Evolutionary conservation across 495 filamentous ascomycete species (phyloP).

Genomic region (Hypoxylon intermedium): DNA sequence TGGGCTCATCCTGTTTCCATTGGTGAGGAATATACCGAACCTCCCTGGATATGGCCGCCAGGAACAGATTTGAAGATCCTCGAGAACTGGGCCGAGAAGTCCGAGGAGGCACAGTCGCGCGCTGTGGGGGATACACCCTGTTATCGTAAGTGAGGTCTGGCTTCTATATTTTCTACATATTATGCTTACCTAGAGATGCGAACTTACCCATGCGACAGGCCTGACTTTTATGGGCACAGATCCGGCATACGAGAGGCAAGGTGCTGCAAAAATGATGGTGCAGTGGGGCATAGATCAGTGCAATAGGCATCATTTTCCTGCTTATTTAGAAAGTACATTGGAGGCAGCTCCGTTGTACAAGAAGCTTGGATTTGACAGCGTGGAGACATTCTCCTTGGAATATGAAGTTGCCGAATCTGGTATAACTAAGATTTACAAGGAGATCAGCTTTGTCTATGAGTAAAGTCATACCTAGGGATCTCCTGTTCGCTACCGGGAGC

Average conservation of each 20-base stretch:
- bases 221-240: slow-evolving; percentile 46
- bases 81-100: slow-evolving; percentile 36
- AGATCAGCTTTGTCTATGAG: slow-evolving; percentile 29
- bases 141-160: slow-evolving; percentile 40
- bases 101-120: slow-evolving; percentile 36
- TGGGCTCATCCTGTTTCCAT: slow-evolving; percentile 44
- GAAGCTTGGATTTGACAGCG: slow-evolving; percentile 37
- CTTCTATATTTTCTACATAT: not conserved
- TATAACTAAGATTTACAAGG: slow-evolving; percentile 10
- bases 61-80: slow-evolving; percentile 40
- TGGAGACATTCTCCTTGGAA: slow-evolving; percentile 18
- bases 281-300: slow-evolving; percentile 41
- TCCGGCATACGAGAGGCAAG: slow-evolving; percentile 37
- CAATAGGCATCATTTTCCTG: slow-evolving; percentile 22
- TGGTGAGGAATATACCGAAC: slow-evolving; percentile 20
- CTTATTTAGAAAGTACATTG: slow-evolving; percentile 48
- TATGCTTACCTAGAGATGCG: not conserved
- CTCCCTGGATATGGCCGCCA: slow-evolving; percentile 43
- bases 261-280: slow-evolving; percentile 43
- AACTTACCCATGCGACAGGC: slow-evolving; percentile 18
- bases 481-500: too few relatives aligned
- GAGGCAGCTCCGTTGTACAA: slow-evolving; percentile 43
- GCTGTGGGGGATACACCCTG: slow-evolving; percentile 38
- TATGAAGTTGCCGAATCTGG: not conserved
- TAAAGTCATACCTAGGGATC: not conserved